Base-by-base conservation (phyloP, 73 alveolate species). In the Paramecium tetraurelia region DNA sequence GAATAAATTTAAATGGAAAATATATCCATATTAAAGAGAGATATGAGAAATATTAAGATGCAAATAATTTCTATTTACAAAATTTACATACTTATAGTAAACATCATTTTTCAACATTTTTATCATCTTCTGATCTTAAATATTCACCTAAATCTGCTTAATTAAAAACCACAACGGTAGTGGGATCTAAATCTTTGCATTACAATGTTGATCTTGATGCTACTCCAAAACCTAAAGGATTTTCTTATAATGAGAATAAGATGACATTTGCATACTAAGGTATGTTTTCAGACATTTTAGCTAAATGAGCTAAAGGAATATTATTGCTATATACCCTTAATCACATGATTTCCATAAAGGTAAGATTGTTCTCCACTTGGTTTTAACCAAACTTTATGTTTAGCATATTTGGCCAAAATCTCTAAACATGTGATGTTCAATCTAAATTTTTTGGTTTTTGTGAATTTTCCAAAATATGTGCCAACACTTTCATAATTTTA, bases 91-190 rank as follows among this genome's bases (percentile, higher is more conserved):
- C 14, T 53, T 53, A 53, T 7, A 53, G 69, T 53, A 53, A 53
- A 53, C 10, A 53, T 53, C 69, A 53, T 53, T 53, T 53, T 53
- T 53, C 69, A 53, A 16, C 22, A 18, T 53, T 53, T 53, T 53
- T 53, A 53, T 58, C 93, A 40, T 86, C 93, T 63, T 86, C 93
- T 16, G 50, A 43, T 38, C 93, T 71, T 44, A 98, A 92, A 94
- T 98, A 98, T 93, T 97, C 99, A 38, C 99, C 99, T 7, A 98
- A 95, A 94, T 98, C 99, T 24, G 99, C 96, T 87, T 98, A 98
- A 93, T 98, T 98, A 93, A 96, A 95, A 12, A 96, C 99, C 50
- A 97, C 98, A 36, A 98, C 97, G 86, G 95, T 96, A 48, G 98
- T 97, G 44, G 99, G 99, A 89, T 98, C 99, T 57, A 96, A 59